Conservation (phyloP, 2,329 filamentous ascomycete species). For the Neofusicoccum laricinum region DNA sequence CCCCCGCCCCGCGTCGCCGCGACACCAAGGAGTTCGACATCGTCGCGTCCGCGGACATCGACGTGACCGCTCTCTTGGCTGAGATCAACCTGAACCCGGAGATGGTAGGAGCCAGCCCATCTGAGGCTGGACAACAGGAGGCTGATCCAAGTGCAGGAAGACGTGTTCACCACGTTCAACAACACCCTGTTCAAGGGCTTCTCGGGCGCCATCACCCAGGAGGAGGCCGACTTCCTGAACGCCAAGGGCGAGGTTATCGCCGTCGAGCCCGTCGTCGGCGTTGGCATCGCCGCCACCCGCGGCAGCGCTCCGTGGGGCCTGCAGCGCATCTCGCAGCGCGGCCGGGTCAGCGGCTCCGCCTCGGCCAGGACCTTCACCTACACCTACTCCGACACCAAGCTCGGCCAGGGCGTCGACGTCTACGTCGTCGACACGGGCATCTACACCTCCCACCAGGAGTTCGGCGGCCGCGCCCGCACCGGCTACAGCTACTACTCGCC, state of each 20-base stretch:
- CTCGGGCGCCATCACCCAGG: neutral
- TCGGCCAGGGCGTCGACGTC: slow-evolving; percentile 42
- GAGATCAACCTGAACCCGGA: slow-evolving; percentile 2
- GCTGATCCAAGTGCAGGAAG: neutral
- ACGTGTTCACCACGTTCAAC: slow-evolving; percentile 9
- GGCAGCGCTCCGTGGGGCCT: slow-evolving; percentile 28
- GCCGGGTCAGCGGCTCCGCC: neutral
- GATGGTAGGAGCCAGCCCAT: too few species aligned
- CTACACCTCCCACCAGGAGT: slow-evolving; percentile 48
- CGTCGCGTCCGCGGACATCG: neutral
- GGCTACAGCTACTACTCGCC: slow-evolving; percentile 15
- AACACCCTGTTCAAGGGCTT: slow-evolving; percentile 14
- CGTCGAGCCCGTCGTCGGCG: neutral
- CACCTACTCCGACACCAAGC: slow-evolving; percentile 4
- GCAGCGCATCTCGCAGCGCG: slow-evolving; percentile 26
- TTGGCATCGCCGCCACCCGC: neutral
- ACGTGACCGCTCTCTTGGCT: neutral
- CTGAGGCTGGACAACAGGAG: too few species aligned
- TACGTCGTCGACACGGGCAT: slow-evolving; percentile 68
- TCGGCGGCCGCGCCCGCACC: slow-evolving; percentile 29
- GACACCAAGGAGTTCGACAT: slow-evolving; percentile 11
- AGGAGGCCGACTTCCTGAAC: neutral
- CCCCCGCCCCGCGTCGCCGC: neutral
- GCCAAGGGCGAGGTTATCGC: neutral
- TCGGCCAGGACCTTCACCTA: slow-evolving; percentile 2